Evolutionary conservation across 805 yeast species (phyloP).

Genomic region (Wickerhamomyces canadensis): DNA sequence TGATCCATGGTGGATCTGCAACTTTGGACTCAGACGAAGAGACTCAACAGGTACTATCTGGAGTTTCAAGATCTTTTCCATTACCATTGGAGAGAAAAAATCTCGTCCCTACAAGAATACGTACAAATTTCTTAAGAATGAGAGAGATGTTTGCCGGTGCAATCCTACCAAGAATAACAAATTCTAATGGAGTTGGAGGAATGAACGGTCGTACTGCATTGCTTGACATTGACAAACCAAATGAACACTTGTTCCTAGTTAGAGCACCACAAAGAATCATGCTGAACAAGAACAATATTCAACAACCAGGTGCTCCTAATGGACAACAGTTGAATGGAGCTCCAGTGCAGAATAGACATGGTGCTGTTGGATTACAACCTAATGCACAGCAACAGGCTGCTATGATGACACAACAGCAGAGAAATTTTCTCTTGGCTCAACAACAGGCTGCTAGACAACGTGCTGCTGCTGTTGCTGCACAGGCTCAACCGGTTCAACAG

Average conservation of each 20-base stretch:
- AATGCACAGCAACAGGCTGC: slow-evolving; percentile 9
- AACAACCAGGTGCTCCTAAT: slow-evolving; percentile 2
- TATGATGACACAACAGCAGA: slow-evolving; percentile 9
- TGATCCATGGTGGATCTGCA: slow-evolving; percentile 37
- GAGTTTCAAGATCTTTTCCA: slow-evolving; percentile 75
- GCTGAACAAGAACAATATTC: slow-evolving; percentile 18
- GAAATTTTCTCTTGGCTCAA: slow-evolving; percentile 8
- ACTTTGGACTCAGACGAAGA: slow-evolving; percentile 76
- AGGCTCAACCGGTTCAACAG: neutral
- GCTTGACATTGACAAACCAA: slow-evolving; percentile 65
- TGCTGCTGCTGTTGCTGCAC: slow-evolving; percentile 8
- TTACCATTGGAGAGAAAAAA: slow-evolving; percentile 78
- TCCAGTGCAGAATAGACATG: slow-evolving; percentile 8
- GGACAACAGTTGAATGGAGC: slow-evolving; percentile 2
- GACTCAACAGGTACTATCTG: slow-evolving; percentile 84
- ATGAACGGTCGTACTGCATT: slow-evolving; percentile 76
- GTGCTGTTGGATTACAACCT: neutral
- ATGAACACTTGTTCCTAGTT: slow-evolving; percentile 53
- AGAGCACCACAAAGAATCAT: slow-evolving; percentile 42
- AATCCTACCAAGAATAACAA: slow-evolving; percentile 55
- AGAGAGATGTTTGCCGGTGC: slow-evolving; percentile 94
- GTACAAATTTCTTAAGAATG: slow-evolving; percentile 76
- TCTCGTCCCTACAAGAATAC: slow-evolving; percentile 60
- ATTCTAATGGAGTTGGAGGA: slow-evolving; percentile 62
- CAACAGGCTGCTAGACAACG: slow-evolving; percentile 10